phyloP scores from a whole-genome alignment of 345 rosid species.

The Cardiospermum halicacabum region DNA sequence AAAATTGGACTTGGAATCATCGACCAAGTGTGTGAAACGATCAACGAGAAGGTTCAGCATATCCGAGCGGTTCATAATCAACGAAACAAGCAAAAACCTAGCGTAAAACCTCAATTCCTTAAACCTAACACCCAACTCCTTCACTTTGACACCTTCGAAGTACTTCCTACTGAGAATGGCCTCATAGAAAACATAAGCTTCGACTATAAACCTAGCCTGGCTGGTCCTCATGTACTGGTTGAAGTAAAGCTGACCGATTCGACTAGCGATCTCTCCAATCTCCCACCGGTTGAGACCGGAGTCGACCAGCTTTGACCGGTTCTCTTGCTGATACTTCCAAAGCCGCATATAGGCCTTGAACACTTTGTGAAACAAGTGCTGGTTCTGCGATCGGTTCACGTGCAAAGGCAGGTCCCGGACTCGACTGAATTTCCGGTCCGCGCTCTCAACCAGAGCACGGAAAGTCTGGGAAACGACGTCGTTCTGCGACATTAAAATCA shows the following conservation, averaged over 20 bases:
- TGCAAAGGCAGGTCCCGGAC: slow-evolving; percentile 80
- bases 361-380: slow-evolving; percentile 67
- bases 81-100: slow-evolving; percentile 71
- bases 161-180: slow-evolving; percentile 77
- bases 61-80: slow-evolving; percentile 65
- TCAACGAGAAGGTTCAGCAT: slow-evolving; percentile 51
- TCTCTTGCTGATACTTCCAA: slow-evolving; percentile 93
- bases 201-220: slow-evolving; percentile 77
- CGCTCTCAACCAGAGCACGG: slow-evolving; percentile 70
- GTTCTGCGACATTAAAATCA: slow-evolving; percentile 35
- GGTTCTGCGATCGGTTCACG: slow-evolving; percentile 39
- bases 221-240: slow-evolving; percentile 92
- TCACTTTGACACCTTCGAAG: slow-evolving; percentile 59
- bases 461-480: slow-evolving; percentile 51
- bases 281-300: slow-evolving; percentile 95
- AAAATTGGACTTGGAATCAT: slow-evolving; percentile 65
- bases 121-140: slow-evolving; percentile 64
- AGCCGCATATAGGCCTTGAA: slow-evolving; percentile 93
- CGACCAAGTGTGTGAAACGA: slow-evolving; percentile 50
- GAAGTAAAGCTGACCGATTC: slow-evolving; percentile 98
- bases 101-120: slow-evolving; percentile 92
- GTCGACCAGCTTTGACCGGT: slow-evolving; percentile 60
- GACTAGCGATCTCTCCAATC: slow-evolving; percentile 98
- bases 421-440: slow-evolving; percentile 88
- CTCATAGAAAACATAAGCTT: slow-evolving; percentile 86